Evolutionary conservation across 176 grass and related monocot genomes (phyloP), one percentile per base, ranked within the genome.

Genomic region (Aegilops sharonensis): DNA sequence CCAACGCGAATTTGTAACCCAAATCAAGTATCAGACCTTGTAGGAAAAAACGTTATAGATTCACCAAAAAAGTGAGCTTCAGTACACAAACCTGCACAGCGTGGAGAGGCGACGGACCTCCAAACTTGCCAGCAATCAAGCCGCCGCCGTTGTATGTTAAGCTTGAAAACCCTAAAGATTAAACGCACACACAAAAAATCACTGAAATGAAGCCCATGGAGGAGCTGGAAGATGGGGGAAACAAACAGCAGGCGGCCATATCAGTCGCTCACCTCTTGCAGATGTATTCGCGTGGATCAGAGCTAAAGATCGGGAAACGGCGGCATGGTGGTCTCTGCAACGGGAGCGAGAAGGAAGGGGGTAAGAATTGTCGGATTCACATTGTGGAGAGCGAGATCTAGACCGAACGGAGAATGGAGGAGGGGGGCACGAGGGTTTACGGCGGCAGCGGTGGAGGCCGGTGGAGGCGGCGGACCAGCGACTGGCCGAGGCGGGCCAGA

Each of bases 31-130:
- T 36, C 7, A 66, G 2, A 27, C 30, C 6, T 20, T 77, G 14
- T 11, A 11, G 29, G 72, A 11, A 77, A 64, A 76, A 65, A 54
- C 12, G 18, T 20, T 37, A 29, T 11, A 82, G 67, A 70, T n/a
- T 88, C 52, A 34, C 37, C 71, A 45, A 62, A 84, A 69, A 83
- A 2, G 10, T 64, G 62, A 73, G 47, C 36, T 84, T 59, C 35
- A 75, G 39, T 80, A 78, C 43, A 71, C 73, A 24, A 67, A 92
- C 93, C 90, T 92, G 92, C 30, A 85, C 81, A 37, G 75, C 32
- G 5, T 86, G 80, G 73, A 68, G 5, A 27, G 85, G 72, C 20
- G 61, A 90, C 35, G 85, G 11, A 1, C 61, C 80, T 37, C 68
- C 12, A 21, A 84, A 72, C 11, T 78, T 88, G 45, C 68, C 83